Conservation (phyloP, 257 asterid genomes). For the Verbena officinalis region DNA sequence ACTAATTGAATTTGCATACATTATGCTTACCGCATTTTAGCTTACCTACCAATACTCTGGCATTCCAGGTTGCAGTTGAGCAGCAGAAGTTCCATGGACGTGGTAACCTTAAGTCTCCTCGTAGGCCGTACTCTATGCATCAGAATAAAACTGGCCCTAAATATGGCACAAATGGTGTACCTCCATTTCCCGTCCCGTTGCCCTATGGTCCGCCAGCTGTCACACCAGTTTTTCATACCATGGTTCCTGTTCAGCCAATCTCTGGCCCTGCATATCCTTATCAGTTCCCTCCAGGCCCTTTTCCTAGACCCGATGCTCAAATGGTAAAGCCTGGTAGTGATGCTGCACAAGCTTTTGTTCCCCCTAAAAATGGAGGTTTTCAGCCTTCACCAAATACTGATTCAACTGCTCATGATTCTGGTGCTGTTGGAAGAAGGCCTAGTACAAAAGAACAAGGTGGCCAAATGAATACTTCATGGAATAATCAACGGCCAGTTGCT, state of each 20-base stretch:
- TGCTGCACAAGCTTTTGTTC: slow-evolving; percentile 52
- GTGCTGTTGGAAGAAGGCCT: slow-evolving; percentile 55
- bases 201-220: slow-evolving; percentile 52
- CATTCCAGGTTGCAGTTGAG: slow-evolving; percentile 57
- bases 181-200: slow-evolving; percentile 55
- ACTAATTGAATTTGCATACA: neutral
- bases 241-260: slow-evolving; percentile 59
- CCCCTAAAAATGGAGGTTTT: slow-evolving; percentile 53
- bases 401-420: slow-evolving; percentile 45
- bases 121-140: slow-evolving; percentile 51
- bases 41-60: slow-evolving; percentile 25
- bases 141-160: slow-evolving; percentile 65
- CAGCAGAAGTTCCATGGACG: slow-evolving; percentile 66
- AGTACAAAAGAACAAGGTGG: slow-evolving; percentile 48
- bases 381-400: slow-evolving; percentile 51
- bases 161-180: slow-evolving; percentile 55
- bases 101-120: slow-evolving; percentile 51
- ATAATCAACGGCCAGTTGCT: slow-evolving; percentile 53
- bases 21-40: slow-evolving; percentile 14
- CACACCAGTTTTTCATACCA: slow-evolving; percentile 56
- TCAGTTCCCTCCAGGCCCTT: slow-evolving; percentile 52
- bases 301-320: slow-evolving; percentile 50
- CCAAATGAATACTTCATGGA: slow-evolving; percentile 43
- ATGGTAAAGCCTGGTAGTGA: slow-evolving; percentile 51
- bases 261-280: slow-evolving; percentile 60